phyloP scores from a whole-genome alignment of 2,329 filamentous ascomycete species.

The Karstenula rhodostoma region DNA sequence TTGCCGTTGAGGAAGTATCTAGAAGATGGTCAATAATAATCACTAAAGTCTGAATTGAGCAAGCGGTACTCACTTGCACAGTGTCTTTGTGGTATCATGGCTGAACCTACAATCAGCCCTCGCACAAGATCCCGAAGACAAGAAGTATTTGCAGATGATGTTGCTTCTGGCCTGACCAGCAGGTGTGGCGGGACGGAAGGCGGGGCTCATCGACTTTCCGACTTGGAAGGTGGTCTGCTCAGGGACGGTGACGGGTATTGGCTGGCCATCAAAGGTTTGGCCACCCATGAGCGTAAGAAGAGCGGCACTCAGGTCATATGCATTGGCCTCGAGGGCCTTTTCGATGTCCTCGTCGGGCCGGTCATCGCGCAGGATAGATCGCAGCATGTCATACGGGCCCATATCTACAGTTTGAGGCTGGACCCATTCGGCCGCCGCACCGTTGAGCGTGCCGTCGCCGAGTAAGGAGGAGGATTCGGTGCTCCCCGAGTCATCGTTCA shows the following conservation, averaged over 20 bases:
- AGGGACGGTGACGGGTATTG: constrained; percentile 56
- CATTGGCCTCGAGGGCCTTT: constrained; percentile 83
- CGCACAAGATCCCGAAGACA: constrained; percentile 94
- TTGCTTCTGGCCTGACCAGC: constrained; percentile 79
- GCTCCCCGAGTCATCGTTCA: constrained; percentile 83
- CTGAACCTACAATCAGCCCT: constrained; percentile 96
- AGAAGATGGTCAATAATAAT: constrained; percentile 29
- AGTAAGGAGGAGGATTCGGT: constrained; percentile 79
- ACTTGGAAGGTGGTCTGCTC: constrained; percentile 76
- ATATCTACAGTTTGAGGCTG: constrained; percentile 79
- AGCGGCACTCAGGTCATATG: constrained; percentile 92
- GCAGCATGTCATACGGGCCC: constrained; percentile 97
- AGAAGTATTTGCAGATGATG: constrained; percentile 95
- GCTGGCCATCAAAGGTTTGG: constrained; percentile 62
- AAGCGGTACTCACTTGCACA: constrained; percentile 85
- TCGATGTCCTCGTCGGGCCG: constrained; percentile 95
- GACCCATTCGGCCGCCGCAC: constrained; percentile 81
- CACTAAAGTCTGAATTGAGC: constrained; percentile 17
- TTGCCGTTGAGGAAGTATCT: constrained; percentile 97
- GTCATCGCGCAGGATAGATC: constrained; percentile 89
- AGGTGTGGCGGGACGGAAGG: constrained; percentile 77
- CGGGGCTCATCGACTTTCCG: constrained; percentile 85
- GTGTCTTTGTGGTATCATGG: constrained; percentile 91
- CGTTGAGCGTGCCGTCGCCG: constrained; percentile 75
- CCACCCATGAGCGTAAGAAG: constrained; percentile 87